Percentiles rank a stretch among this genome's conserved stretches.
Evolutionary conservation across 2,329 filamentous ascomycete species (phyloP).

Genomic region (Lecanicillium sp.): DNA sequence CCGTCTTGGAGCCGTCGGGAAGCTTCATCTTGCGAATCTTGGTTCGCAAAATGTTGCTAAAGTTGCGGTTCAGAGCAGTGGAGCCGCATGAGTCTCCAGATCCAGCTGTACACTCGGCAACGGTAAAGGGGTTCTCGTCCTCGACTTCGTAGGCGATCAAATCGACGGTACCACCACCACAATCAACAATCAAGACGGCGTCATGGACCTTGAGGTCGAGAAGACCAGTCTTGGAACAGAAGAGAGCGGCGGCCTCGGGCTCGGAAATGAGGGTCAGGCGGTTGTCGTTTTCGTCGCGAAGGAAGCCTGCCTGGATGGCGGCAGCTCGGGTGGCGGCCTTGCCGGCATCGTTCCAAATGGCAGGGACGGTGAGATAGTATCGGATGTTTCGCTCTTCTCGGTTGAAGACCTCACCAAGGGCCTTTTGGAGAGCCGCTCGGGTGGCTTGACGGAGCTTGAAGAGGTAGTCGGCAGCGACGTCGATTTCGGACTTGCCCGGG

Average conservation of each 20-base stretch:
- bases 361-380: conserved; percentile 97
- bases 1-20: conserved; percentile 91
- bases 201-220: conserved; percentile 97
- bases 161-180: conserved; percentile 96
- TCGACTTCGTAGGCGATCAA: conserved; percentile 98
- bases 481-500: conserved; percentile 96
- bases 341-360: conserved; percentile 98
- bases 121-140: conserved; percentile 93
- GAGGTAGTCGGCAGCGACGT: conserved; percentile 97
- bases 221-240: conserved; percentile 94
- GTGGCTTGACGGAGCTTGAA: conserved; percentile 97
- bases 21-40: conserved; percentile 99
- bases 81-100: conserved; percentile 97
- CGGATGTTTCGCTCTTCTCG: conserved; percentile 96
- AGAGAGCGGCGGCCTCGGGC: conserved; percentile 92
- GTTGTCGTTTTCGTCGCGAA: conserved; percentile 97
- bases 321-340: conserved; percentile 95
- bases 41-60: conserved; percentile 93
- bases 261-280: conserved; percentile 90
- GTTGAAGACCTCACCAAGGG: conserved; percentile 93
- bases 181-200: conserved; percentile 96
- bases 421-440: conserved; percentile 92
- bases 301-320: conserved; percentile 92
- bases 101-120: conserved; percentile 93
- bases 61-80: conserved; percentile 96